These are phyloP conservation scores for Pichia phayaonensis DNA, from an alignment of 805 yeast species.

Conservation along the genomic window DNA sequence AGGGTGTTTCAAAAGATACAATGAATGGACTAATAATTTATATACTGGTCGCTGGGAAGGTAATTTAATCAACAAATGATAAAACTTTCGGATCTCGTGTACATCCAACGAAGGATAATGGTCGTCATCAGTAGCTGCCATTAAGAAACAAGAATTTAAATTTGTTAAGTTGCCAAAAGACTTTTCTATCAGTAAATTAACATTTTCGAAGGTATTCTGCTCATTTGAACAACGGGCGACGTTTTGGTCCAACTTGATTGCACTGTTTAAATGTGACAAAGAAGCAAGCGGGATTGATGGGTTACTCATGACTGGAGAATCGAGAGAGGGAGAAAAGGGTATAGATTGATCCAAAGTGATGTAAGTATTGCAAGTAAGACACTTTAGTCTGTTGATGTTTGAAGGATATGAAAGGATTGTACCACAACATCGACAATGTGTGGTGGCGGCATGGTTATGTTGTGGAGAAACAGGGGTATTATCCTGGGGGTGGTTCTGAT, in stretches of 20 bases:
- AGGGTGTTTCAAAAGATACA: slow-evolving; percentile 47
- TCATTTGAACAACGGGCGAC: neutral
- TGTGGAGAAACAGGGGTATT: no score
- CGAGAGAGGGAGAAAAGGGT: neutral
- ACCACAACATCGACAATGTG: slow-evolving; percentile 14
- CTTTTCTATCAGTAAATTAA: slow-evolving; percentile 38
- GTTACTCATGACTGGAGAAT: no score
- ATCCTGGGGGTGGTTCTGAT: no score
- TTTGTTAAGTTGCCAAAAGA: slow-evolving; percentile 41
- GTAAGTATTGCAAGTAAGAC: slow-evolving; percentile 13
- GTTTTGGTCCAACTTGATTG: neutral
- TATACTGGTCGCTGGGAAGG: slow-evolving; percentile 58
- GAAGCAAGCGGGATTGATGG: neutral
- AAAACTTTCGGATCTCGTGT: slow-evolving; percentile 27
- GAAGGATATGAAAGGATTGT: slow-evolving; percentile 11
- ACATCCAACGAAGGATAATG: slow-evolving; percentile 25
- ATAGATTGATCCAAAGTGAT: neutral
- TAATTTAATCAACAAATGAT: slow-evolving; percentile 36
- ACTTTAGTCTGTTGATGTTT: slow-evolving; percentile 9
- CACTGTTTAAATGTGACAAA: neutral
- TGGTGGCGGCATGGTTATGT: neutral
- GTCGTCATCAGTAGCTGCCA: no score
- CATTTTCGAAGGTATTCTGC: slow-evolving; percentile 33
- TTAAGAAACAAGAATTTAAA: slow-evolving; percentile 47
- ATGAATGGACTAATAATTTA: slow-evolving; percentile 44